Base-by-base conservation (phyloP, 148 eudicot genomes). In the Chenopodium berlandieri region DNA sequence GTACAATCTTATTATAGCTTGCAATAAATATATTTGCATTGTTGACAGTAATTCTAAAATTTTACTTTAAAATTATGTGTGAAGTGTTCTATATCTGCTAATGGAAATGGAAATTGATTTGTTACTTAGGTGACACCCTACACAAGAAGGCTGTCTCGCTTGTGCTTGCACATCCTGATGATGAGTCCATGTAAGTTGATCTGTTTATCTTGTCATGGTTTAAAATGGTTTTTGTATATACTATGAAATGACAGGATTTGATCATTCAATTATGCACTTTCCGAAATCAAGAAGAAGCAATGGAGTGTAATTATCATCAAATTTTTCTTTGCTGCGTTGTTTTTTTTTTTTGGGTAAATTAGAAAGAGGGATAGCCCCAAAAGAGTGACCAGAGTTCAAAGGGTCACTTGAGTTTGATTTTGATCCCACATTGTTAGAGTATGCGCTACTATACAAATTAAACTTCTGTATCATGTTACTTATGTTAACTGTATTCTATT, bases 141-240 rank as follows among this genome's bases (percentile, higher is more conserved):
- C 82, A 40, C 20, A 89, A 80, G 86, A 96, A 80, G 81, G 89
- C 88, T 74, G 88, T 89, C 40, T 86, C 94, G 88, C 89, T 96
- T 73, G 95, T 96, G 52, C 88, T 92, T 82, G 97, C 97, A 56
- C 99, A 96, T 86, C 99, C 99, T 47, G 99, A 96, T 88, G 99
- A 96, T 46, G 99, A 96, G 84, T 92, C 98, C 76, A 94, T 96
- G 98, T 96, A 86, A 80, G 97, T 80, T 20, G 25, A 22, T 82
- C 23, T 68, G 34, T 37, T 40, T 56, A n/a, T 22, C 62, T 30
- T 64, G 12, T 48, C 70, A 72, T 62, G 50, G 7, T 44, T 72
- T 72, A 10, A 9, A 34, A 12, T 30, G 67, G 71, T 31, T 27
- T 34, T 34, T 12, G 4, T 13, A 31, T 40, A 13, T 65, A 30